Base-by-base conservation (phyloP, 805 yeast genomes). In the Starmerella vitae region DNA sequence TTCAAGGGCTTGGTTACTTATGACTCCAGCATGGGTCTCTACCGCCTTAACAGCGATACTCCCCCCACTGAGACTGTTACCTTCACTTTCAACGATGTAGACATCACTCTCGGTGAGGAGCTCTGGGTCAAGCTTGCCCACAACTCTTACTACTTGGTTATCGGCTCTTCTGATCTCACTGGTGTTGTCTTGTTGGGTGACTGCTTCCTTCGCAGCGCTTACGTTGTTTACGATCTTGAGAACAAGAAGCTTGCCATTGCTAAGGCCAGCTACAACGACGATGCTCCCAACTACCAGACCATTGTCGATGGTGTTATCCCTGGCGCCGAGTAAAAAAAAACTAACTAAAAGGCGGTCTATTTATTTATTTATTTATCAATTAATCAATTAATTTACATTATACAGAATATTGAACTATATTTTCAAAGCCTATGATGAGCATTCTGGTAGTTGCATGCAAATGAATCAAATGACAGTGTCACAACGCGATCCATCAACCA, bases 151-250 rank as follows among this genome's bases (percentile, higher is more conserved):
- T 15, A 38, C n/a, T 37, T 55, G 28, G 28, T 37, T 45, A 10
- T 12, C 14, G 33, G 34, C 26, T 25, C 54, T 62, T 33, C 39
- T 44, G n/a, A n/a, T n/a, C n/a, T n/a, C n/a, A 19, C 53, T n/a
- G 31, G 34, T 19, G 30, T 54, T 62, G 37, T 47, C 33, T 62
- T 75, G 39, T 60, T 79, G 24, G 88, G 88, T 9, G 84, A 77
- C 53, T 65, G 69, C 34, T 70, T 79, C 53, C 59, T 79, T 42
- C 65, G 80, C 42, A 66, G 69, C 30, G 77, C 77, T 5, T 80
- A 79, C 52, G 66, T 71, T 21, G n/a, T n/a, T n/a, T n/a, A n/a
- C n/a, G n/a, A n/a, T n/a, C n/a, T n/a, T n/a, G n/a, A n/a, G n/a
- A n/a, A 67, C 48, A 55, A 53, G 33, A 63, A 68, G 51, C 60